These are phyloP conservation scores for Trichomonascus vanleenenianus DNA, from an alignment of 805 yeast species.

Conservation along the genomic window DNA sequence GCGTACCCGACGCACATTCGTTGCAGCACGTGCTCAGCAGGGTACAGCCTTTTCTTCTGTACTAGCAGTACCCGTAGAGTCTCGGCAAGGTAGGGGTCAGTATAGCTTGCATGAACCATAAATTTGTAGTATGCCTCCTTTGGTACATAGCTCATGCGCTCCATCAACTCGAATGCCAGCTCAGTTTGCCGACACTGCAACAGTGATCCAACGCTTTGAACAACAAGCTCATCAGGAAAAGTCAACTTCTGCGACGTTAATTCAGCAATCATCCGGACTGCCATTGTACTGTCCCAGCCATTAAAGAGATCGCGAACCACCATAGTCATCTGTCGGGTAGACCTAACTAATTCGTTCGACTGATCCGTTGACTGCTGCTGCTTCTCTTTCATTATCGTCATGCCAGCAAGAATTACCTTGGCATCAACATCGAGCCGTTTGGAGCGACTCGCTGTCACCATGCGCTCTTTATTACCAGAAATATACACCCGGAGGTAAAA, in stretches of 20 bases:
- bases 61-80: conserved; percentile 21
- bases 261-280: conserved; percentile 6
- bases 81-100: conserved; percentile 18
- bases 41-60: conserved; percentile 2
- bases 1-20: conserved; percentile 19
- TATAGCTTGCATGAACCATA: conserved; percentile 15
- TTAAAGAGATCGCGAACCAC: conserved; percentile 12
- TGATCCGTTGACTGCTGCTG: neutral
- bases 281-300: conserved; percentile 12
- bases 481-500: conserved; percentile 14
- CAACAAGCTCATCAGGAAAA: conserved; percentile 12
- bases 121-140: conserved; percentile 10
- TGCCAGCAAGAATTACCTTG: conserved; percentile 22
- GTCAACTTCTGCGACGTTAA: conserved; percentile 15
- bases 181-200: conserved; percentile 1
- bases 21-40: conserved; percentile 17
- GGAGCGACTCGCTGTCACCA: conserved; percentile 5
- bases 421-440: conserved; percentile 18
- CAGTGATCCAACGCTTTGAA: conserved; percentile 6
- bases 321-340: neutral
- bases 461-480: conserved; percentile 1
- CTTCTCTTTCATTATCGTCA: conserved; percentile 22
- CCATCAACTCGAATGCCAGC: conserved; percentile 12
- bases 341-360: too few species aligned
- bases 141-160: conserved; percentile 7